Evolutionary conservation across 192 early-diverging fungal genomes (phyloP).

Genomic region (Spinellus fusiger): DNA sequence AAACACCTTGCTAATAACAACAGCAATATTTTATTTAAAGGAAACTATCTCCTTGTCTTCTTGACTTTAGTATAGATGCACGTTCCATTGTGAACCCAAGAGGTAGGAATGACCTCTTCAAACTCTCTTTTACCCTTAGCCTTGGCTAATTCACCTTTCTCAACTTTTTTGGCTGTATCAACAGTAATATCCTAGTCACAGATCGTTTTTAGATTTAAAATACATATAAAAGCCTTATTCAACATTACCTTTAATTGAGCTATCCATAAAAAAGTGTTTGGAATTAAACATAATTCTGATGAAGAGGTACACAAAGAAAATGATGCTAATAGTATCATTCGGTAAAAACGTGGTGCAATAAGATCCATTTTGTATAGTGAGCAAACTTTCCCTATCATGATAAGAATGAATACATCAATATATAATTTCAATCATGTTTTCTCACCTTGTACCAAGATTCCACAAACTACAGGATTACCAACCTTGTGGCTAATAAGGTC

Average conservation of each 20-base stretch:
- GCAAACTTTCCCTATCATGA: neutral
- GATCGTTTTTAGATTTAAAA: neutral
- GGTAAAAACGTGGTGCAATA: neutral
- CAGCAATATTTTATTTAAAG: too few species aligned
- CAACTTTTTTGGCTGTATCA: neutral
- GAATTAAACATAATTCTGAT: slow-evolving; percentile 2
- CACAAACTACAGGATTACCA: neutral
- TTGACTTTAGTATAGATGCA: too few species aligned
- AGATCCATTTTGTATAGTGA: neutral
- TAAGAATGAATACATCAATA: neutral
- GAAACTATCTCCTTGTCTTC: too few species aligned
- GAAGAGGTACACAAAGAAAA: neutral
- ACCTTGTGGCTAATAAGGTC: neutral
- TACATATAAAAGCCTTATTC: neutral
- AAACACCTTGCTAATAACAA: too few species aligned
- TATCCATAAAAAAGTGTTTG: neutral
- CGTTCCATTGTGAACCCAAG: too few species aligned
- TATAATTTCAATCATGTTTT: neutral
- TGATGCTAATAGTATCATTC: neutral
- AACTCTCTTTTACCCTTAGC: too few species aligned
- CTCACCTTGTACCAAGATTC: neutral
- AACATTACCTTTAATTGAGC: neutral
- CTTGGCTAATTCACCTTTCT: too few species aligned
- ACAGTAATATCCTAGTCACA: neutral
- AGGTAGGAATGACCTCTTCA: too few species aligned